Evolutionary conservation across 2,329 filamentous ascomycete species (phyloP), one percentile per base, ranked within the genome.

Genomic region (Penicillium digitatum): DNA sequence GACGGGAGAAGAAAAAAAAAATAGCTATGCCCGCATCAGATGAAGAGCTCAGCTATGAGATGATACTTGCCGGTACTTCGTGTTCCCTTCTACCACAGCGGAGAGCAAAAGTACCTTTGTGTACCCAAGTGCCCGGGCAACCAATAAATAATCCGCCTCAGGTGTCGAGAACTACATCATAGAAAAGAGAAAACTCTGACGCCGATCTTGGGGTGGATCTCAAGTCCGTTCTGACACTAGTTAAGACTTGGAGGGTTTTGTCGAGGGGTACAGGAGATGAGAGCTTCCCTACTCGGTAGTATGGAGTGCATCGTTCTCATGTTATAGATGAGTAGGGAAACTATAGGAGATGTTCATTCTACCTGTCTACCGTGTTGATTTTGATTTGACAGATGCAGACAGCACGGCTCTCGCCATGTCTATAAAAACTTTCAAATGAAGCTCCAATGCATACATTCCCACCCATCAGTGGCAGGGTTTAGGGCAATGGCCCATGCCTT

Each of bases 11-110:
- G 42, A 55, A 54, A 53, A 57, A 61, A 58, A 45, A 62, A 56
- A 60, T 56, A 55, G 48, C 45, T 47, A 63, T 62, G 57, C 58
- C 54, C 53, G 44, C 57, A 56, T 55, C 40, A 52, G 45, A 52
- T 55, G 49, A 49, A 34, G 51, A 59, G 58, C 55, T 61, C 34
- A 43, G 32, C 37, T 58, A 62, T 58, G 6, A 20, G 10, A 9
- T 1, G 42, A 35, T 61, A 63, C 59, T 46, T 57, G n/a, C 8
- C 37, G 42, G 52, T 59, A 54, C 37, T 3, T 40, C 31, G 11
- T 24, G 16, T 35, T 34, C 34, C 52, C n/a, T 45, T 34, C 39
- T 51, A 18, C 39, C 1, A 26, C 16, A 10, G 39, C 43, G 32
- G 46, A 22, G 10, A 7, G 34, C 39, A 9, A 12, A 54, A 32